These are phyloP conservation scores for Colletotrichum filicis DNA, from an alignment of 2,329 filamentous ascomycete genomes.

Conservation along the genomic window DNA sequence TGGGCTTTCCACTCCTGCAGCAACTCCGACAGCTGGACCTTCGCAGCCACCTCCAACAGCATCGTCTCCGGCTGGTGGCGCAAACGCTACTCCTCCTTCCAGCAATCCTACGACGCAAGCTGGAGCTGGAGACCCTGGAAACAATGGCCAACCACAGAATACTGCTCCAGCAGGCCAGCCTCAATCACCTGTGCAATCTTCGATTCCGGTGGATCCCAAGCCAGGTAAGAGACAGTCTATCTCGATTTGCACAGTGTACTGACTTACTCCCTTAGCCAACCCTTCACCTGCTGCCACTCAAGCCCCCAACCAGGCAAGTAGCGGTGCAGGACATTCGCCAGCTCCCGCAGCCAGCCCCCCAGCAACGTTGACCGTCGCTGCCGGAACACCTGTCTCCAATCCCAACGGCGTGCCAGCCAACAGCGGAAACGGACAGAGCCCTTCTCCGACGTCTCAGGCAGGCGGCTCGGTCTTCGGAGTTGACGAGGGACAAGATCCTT, in stretches of 20 bases:
- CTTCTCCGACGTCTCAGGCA: not conserved
- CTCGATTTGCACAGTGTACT: not conserved
- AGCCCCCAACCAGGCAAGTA: not conserved
- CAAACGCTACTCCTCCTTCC: not conserved
- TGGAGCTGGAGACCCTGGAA: not conserved
- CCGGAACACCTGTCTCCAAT: not conserved
- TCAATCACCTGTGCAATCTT: not conserved
- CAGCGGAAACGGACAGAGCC: not conserved
- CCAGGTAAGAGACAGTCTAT: not conserved
- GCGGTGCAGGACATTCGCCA: not conserved
- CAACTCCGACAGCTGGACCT: not conserved
- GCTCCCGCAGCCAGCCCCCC: not conserved
- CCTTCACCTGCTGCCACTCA: not conserved
- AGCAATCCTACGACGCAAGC: not conserved
- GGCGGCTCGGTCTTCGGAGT: slow-evolving; percentile 11
- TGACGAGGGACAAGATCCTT: not conserved
- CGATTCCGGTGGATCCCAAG: not conserved
- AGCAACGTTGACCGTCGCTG: not conserved
- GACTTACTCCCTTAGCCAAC: not conserved
- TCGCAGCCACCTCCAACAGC: not conserved
- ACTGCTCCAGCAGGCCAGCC: not conserved
- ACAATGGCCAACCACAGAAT: not conserved
- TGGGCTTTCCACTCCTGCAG: not conserved
- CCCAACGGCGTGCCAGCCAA: not conserved
- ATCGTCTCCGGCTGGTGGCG: too few species aligned